Evolutionary conservation across 305 asterid genomes (phyloP).

Genomic region (Coffea humblotiana): DNA sequence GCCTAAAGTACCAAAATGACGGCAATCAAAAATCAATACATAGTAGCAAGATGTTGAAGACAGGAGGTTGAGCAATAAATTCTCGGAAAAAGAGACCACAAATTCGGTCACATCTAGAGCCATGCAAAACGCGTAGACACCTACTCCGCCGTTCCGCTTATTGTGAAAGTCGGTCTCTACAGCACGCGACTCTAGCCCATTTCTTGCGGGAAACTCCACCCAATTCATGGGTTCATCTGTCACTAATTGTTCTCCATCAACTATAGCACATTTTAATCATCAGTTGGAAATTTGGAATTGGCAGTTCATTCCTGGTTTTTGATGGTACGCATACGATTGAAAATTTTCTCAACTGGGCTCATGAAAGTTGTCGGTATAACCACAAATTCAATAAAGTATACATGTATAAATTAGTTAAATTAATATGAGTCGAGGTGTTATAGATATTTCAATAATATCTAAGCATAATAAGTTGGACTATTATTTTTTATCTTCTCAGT

Average conservation of each 20-base stretch:
- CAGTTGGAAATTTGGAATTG: background rate
- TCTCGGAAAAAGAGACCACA: background rate
- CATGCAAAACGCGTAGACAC: constrained; percentile 6
- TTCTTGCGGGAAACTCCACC: background rate
- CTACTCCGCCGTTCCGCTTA: background rate
- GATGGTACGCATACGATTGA: too few species aligned
- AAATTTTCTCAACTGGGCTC: too few species aligned
- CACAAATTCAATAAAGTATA: too few species aligned
- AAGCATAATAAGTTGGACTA: too few species aligned
- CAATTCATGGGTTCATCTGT: background rate
- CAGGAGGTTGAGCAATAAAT: background rate
- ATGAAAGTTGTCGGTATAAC: too few species aligned
- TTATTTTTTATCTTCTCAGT: too few species aligned
- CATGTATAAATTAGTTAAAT: background rate
- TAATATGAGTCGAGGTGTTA: too few species aligned
- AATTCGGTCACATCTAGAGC: background rate
- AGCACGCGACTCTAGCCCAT: background rate
- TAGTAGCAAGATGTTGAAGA: background rate
- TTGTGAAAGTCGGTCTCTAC: background rate
- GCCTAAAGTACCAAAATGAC: too few species aligned
- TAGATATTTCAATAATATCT: too few species aligned
- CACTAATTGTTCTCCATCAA: background rate
- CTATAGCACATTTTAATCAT: background rate
- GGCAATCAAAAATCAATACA: too few species aligned
- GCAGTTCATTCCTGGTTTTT: background rate